phyloP scores from a whole-genome alignment of 768 basidiomycete species.

The Leccinum variicolor region DNA sequence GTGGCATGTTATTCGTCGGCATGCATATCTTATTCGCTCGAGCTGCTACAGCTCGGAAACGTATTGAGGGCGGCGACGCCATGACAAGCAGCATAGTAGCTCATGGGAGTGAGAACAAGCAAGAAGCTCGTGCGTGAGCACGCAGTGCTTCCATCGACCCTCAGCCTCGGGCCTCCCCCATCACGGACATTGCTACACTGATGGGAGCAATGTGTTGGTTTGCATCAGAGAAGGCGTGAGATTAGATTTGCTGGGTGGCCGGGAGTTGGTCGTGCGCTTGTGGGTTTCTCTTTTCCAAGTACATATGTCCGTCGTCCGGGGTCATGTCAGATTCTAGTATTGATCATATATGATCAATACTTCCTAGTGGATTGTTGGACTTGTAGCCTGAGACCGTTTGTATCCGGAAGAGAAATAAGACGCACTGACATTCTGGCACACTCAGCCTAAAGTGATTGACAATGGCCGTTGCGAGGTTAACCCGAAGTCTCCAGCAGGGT shows the following conservation, averaged over 20 bases:
- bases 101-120: not conserved
- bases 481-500: not conserved
- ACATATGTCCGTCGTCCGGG: not conserved
- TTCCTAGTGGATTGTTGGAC: not conserved
- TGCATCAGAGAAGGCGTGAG: not conserved
- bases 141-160: not conserved
- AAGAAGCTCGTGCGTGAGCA: not conserved
- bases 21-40: slow-evolving; percentile 10
- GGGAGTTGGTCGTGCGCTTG: not conserved
- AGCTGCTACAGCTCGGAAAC: too few species aligned
- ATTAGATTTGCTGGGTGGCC: not conserved
- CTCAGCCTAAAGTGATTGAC: too few species aligned
- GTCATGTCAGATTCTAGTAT: not conserved
- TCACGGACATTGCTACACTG: not conserved
- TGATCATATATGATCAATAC: too few species aligned
- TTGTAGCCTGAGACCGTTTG: not conserved
- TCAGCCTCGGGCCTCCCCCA: not conserved
- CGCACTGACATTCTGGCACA: not conserved
- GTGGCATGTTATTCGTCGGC: slow-evolving; percentile 7
- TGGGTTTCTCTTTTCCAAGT: not conserved
- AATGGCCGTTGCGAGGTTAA: not conserved
- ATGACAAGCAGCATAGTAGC: not conserved
- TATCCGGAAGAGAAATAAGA: not conserved
- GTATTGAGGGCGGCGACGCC: not conserved
- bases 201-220: not conserved